Evolutionary conservation across 1,284 basidiomycete species (phyloP), one percentile per base, ranked within the genome.

Genomic region (Cutaneotrichosporon curvatum): DNA sequence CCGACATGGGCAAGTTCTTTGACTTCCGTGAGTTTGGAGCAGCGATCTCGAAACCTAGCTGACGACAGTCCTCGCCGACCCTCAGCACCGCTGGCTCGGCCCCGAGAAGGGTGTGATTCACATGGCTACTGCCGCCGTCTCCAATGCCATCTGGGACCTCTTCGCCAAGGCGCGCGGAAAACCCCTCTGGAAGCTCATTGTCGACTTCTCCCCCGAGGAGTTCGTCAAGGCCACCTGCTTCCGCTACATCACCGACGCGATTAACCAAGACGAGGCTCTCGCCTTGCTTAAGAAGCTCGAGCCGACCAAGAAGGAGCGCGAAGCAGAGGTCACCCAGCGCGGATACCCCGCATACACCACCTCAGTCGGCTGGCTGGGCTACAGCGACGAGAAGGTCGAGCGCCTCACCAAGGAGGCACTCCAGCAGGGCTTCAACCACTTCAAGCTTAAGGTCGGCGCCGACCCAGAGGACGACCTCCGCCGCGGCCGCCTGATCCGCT

Each of bases 401-500:
- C 79, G 82, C 15, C 78, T 97, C 45, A 95, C 88, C 3, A 83
- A 83, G 62, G 85, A 87, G 65, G 87, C 90, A 23, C 77, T 97
- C 44, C 72, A 78, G 21, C 81, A 80, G 42, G 91, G 91, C 23
- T 94, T 94, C 79, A 89, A 87, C 74, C 87, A 91, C 73, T 92
- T 94, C 79, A 92, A 92, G 76, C 90, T 94, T 83, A 96, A 96
- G 75, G 90, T 97, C 53, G 92, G 92, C 46, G 83, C 85, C 31
- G 78, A 86, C 70, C 76, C 80, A 44, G 79, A 81, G 33, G 83
- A 85, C 63, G 92, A 96, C 73, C 75, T 92, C 43, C 83, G 88
- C 42, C 81, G 92, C 53, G 87, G 88, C 35, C 79, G 79, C 58
- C 78, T 95, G 60, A 91, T 96, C 61, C 82, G 92, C 49, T 85